A percentile compares a stretch with the other conserved stretches of the same genome.
Evolutionary conservation across 257 asterid genomes (phyloP).

Genomic region (Przewalskia tangutica): DNA sequence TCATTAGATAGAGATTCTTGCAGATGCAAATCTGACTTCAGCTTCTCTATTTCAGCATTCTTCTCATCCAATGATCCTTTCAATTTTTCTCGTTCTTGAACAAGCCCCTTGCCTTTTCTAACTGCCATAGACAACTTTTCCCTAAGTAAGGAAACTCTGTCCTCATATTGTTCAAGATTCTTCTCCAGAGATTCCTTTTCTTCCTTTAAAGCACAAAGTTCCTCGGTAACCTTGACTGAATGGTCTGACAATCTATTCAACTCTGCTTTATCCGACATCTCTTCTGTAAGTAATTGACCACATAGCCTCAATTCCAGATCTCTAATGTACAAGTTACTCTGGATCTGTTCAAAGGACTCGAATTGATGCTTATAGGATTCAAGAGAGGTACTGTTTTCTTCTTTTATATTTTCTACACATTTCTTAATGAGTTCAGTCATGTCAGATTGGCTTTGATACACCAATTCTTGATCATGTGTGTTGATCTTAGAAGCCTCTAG

Average conservation of each 20-base stretch:
- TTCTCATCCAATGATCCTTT: slow-evolving; percentile 56
- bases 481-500: slow-evolving; percentile 66
- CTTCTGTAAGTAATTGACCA: slow-evolving; percentile 54
- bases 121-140: slow-evolving; percentile 92
- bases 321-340: slow-evolving; percentile 51
- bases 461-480: slow-evolving; percentile 22
- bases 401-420: slow-evolving; percentile 61
- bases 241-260: slow-evolving; percentile 38
- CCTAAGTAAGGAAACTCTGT: slow-evolving; percentile 57
- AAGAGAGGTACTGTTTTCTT: slow-evolving; percentile 21
- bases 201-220: slow-evolving; percentile 37
- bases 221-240: slow-evolving; percentile 33
- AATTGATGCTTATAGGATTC: slow-evolving; percentile 34
- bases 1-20: slow-evolving; percentile 30
- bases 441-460: slow-evolving; percentile 32
- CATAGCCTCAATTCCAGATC: slow-evolving; percentile 52
- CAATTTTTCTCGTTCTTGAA: slow-evolving; percentile 84
- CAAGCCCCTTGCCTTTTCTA: slow-evolving; percentile 90
- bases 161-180: slow-evolving; percentile 66
- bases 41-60: slow-evolving; percentile 52
- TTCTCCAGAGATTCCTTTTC: slow-evolving; percentile 50
- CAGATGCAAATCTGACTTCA: slow-evolving; percentile 56
- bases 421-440: slow-evolving; percentile 27
- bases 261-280: slow-evolving; percentile 32
- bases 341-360: slow-evolving; percentile 43